Evolutionary conservation across 768 basidiomycete genomes (phyloP).

Genomic region (Boletus reticuloceps): DNA sequence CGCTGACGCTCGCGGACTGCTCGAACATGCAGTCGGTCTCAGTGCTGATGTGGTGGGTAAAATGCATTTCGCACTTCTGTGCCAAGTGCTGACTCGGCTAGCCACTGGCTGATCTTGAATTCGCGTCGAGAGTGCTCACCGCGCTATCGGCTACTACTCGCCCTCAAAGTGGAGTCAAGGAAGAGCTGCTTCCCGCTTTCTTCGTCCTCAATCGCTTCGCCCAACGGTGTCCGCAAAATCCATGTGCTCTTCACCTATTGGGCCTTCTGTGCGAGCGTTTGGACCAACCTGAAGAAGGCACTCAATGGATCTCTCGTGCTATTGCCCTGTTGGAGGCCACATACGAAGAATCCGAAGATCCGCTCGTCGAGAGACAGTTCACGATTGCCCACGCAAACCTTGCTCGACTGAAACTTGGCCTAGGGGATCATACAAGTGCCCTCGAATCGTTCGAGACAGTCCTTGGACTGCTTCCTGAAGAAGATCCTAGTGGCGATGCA

Average conservation of each 20-base stretch:
- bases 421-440: slow-evolving; percentile 56
- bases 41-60: slow-evolving; percentile 52
- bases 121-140: slow-evolving; percentile 58
- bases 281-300: slow-evolving; percentile 63
- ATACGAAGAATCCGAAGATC: slow-evolving; percentile 87
- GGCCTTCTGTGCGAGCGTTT: slow-evolving; percentile 84
- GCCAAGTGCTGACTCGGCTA: slow-evolving; percentile 31
- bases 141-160: slow-evolving; percentile 25
- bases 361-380: slow-evolving; percentile 73
- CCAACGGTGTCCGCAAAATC: slow-evolving; percentile 62
- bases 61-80: not conserved
- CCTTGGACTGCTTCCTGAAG: slow-evolving; percentile 63
- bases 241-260: slow-evolving; percentile 77
- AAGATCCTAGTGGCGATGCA: slow-evolving; percentile 32
- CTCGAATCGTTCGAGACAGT: slow-evolving; percentile 70
- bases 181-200: slow-evolving; percentile 70
- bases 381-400: slow-evolving; percentile 79
- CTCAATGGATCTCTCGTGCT: slow-evolving; percentile 54
- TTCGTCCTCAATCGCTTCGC: slow-evolving; percentile 79
- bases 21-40: slow-evolving; percentile 71
- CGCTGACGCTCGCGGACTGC: slow-evolving; percentile 60
- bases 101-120: slow-evolving; percentile 83
- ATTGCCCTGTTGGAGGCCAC: slow-evolving; percentile 75
- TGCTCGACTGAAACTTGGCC: slow-evolving; percentile 70
- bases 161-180: slow-evolving; percentile 27